Evolutionary conservation across 2,329 filamentous ascomycete genomes (phyloP), one percentile per base, ranked within the genome.

Genomic region (Talaromyces piceae): DNA sequence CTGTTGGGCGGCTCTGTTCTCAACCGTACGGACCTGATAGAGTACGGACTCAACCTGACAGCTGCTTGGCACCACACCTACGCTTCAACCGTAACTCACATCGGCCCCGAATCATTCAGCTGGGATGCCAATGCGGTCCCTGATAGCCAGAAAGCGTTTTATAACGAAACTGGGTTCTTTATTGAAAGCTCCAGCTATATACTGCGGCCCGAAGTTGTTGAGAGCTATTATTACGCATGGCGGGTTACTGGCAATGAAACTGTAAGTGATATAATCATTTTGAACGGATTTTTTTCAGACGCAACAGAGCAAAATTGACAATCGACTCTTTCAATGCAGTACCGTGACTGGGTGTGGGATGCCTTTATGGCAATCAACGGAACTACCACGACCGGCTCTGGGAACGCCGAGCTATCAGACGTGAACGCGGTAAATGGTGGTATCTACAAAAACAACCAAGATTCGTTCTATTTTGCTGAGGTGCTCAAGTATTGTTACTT

Each of bases 391-490:
- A 79, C 78, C 0, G 80, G 79, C 5, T 83, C 78, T 18, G 89
- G 86, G 6, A 93, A 82, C 67, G 79, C 79, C 8, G 76, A 78
- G 27, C 72, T 94, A 50, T 65, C 59, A 0, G 67, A 93, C 63
- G 87, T 94, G 41, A 88, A 86, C 58, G 70, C 67, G 2, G 59
- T 62, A 3, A 75, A 73, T 26, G 87, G 87, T 7, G 86, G 86
- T 1, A 67, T 69, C 0, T 81, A 78, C 53, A 66, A 68, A 31
- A 80, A 95, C 65, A 84, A 85, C 65, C 86, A 91, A 75, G 88
- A 95, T 70, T 90, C 86, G 61, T 95, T 93, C 71, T 84, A 86
- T 74, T 89, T 94, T 66, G 88, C 89, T 0, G 89, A 94, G 73
- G 86, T 90, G 56, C 65, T 94, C 67, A 95, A 95, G 75, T 94